Evolutionary conservation across 352 stramenopile genomes (phyloP).

Genomic region (Blastocystis sp.): DNA sequence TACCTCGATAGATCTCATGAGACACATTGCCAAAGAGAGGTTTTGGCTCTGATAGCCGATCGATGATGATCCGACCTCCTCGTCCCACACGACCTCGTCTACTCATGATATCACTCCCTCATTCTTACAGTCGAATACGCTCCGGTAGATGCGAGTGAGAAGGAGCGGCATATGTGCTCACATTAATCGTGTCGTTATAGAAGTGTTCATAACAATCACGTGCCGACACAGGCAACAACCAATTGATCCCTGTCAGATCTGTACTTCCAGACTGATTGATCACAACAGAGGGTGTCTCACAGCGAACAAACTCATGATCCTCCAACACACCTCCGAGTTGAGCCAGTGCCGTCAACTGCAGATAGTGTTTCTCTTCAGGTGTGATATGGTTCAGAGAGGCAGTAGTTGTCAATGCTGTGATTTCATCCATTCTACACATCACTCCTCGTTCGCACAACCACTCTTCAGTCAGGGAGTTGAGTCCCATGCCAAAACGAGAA

Average conservation of each 20-base stretch:
- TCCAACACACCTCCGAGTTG: background rate
- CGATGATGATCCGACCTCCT: constrained; percentile 23
- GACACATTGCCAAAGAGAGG: background rate
- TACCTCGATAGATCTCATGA: constrained; percentile 4
- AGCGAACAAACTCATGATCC: background rate
- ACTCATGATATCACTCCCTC: background rate
- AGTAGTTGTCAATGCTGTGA: background rate
- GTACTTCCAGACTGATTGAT: constrained; percentile 11
- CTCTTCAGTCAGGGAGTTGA: background rate
- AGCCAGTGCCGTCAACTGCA: background rate
- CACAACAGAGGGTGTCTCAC: background rate
- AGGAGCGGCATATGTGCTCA: background rate
- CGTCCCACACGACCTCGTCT: constrained; percentile 50
- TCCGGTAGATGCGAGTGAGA: background rate
- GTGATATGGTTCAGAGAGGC: background rate
- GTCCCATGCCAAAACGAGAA: background rate
- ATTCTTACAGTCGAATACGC: background rate
- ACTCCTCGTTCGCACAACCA: background rate
- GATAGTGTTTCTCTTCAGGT: constrained; percentile 1
- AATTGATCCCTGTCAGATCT: constrained; percentile 7
- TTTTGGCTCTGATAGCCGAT: constrained; percentile 29
- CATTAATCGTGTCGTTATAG: background rate
- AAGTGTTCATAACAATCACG: background rate
- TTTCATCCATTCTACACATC: background rate
- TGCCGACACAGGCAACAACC: constrained; percentile 8